Evolutionary conservation across 1,284 basidiomycete species (phyloP), one percentile per base, ranked within the genome.

Genomic region (Bjerkandera adusta): DNA sequence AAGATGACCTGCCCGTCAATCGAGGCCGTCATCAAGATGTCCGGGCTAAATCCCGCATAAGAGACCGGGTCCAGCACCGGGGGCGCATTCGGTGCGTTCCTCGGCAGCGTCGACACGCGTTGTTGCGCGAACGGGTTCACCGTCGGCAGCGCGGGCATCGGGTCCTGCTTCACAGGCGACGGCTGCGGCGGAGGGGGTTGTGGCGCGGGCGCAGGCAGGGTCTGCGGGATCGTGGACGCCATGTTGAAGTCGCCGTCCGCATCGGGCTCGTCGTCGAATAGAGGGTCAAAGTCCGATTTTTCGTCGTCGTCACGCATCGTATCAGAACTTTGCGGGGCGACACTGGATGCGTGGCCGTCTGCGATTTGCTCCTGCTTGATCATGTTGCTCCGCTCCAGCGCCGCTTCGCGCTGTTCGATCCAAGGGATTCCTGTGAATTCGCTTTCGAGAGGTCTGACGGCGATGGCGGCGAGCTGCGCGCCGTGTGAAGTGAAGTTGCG

Each of bases 1-100:
- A 99, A 65, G 29, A 95, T 81, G 15, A 97, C 81, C 62, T 97
- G 92, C 1, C 97, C 96, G 57, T 97, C 94, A 53, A 97, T 87
- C 6, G 86, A 87, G 21, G 89, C 86, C 3, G 92, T 94, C 77
- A 99, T 79, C 34, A 99, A 66, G 30, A 97, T 67, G 62, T 98
- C 91, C 3, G 85, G 72, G 20, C 92, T 95, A 66, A 86, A 92
- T 13, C 75, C 67, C 18, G 75, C 63, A 57, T 83, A 91, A 5
- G 69, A 71, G 10, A 73, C 60, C 0, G 77, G 68, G 52, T 88
- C 81, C 25, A 95, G 69, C 20, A 87, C 65, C 0, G 85, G 83
- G 15, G 86, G 85, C 6, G 85, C 85, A 52, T 82, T 83, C 59
- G 86, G 86, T 6, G 85, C 84, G 52, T 83, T 84, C 59, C 20